phyloP scores from a whole-genome alignment of 2,329 filamentous ascomycete species.

The Beauveria bassiana region DNA sequence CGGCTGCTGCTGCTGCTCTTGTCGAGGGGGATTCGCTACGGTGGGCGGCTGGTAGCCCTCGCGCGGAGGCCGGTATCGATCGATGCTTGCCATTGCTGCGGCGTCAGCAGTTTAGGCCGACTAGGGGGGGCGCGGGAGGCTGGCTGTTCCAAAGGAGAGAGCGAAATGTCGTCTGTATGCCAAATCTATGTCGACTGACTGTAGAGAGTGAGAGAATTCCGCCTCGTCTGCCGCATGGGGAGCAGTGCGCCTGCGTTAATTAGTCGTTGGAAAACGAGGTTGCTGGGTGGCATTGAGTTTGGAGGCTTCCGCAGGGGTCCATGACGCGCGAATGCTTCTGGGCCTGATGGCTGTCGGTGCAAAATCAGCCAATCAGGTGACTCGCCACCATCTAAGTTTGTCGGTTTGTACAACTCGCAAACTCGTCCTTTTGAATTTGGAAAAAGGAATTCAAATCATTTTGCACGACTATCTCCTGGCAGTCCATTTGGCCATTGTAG shows the following conservation, averaged over 20 bases:
- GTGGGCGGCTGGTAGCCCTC: slow-evolving; percentile 50
- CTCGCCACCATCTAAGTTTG: neutral
- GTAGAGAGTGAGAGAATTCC: neutral
- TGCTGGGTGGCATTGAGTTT: neutral
- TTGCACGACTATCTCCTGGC: too few relatives aligned
- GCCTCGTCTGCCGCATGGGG: neutral
- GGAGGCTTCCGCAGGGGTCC: slow-evolving; percentile 9
- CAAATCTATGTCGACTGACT: neutral
- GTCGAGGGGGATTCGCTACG: slow-evolving; percentile 23
- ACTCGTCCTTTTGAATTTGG: neutral
- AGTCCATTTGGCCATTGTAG: neutral
- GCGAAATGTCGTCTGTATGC: too few relatives aligned
- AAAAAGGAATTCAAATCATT: neutral
- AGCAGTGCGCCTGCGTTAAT: neutral
- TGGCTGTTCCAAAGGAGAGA: too few relatives aligned
- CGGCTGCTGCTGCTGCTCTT: neutral
- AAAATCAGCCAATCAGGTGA: slow-evolving; percentile 11
- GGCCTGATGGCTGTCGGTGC: neutral
- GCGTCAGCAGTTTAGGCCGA: neutral
- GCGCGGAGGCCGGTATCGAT: slow-evolving; percentile 48
- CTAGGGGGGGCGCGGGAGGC: neutral
- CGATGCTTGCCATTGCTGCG: slow-evolving; percentile 48
- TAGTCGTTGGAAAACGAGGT: neutral
- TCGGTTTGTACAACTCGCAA: neutral
- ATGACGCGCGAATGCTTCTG: slow-evolving; percentile 7